Evolutionary conservation across 257 asterid species (phyloP).

Genomic region (Fraxinus excelsior): DNA sequence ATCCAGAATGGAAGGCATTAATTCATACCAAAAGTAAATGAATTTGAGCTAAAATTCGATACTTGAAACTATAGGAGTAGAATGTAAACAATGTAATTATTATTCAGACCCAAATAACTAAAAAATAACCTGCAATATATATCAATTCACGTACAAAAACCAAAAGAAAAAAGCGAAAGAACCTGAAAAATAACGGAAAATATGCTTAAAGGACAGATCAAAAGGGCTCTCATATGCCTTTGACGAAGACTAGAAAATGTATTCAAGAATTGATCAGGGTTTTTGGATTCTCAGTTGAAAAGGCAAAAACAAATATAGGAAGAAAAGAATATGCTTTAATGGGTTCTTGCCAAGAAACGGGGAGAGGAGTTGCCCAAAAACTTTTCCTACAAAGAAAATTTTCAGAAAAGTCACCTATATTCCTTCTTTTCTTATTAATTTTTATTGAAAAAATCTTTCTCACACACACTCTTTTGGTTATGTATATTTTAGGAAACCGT

Average conservation of each 20-base stretch:
- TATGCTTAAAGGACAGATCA: conserved; percentile 31
- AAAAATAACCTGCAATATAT: conserved; percentile 19
- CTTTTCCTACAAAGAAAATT: not conserved
- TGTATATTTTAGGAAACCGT: too few relatives aligned
- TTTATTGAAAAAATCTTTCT: conserved; percentile 9
- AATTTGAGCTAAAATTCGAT: conserved; percentile 13
- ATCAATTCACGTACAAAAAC: conserved; percentile 4
- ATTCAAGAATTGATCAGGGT: conserved; percentile 23
- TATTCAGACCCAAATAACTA: conserved; percentile 15
- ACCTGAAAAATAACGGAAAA: conserved; percentile 33
- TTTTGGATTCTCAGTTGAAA: conserved; percentile 17
- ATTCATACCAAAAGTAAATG: conserved; percentile 12
- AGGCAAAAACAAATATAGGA: conserved; percentile 12
- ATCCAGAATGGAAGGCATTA: conserved; percentile 14
- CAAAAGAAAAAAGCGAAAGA: not conserved
- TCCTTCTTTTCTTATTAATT: conserved; percentile 3
- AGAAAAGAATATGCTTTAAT: conserved; percentile 40
- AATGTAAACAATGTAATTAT: conserved; percentile 1
- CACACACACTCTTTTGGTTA: conserved; percentile 3
- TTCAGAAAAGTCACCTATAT: conserved; percentile 20
- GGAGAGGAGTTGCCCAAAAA: not conserved
- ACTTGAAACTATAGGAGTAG: conserved; percentile 2
- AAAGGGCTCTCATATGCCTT: conserved; percentile 16
- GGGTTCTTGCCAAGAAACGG: conserved; percentile 34
- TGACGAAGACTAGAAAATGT: conserved; percentile 15